Evolutionary conservation across 2,329 filamentous ascomycete genomes (phyloP), one percentile per base, ranked within the genome.

Genomic region (Alternaria sp.): DNA sequence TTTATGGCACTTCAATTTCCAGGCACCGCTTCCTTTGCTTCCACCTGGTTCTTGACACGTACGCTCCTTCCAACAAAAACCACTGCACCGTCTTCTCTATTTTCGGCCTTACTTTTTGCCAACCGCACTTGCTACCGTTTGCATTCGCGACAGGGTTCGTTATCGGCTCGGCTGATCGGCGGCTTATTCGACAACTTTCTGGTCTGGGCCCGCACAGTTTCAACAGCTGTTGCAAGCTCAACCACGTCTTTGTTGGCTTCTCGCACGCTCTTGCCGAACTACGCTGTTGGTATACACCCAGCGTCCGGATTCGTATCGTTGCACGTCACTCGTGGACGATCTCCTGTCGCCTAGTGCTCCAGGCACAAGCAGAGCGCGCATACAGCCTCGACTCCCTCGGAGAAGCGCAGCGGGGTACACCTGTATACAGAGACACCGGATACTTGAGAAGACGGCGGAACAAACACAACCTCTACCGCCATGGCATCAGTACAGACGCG

Each of bases 81-180:
- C 21, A 34, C 31, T 26, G 11, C 31, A n/a, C 29, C 14, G 13
- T 34, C 17, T 53, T 45, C 11, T 34, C 33, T 17, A 44, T 10
- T 21, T 21, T 34, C 29, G 31, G 36, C 41, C 36, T 53, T 57
- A 44, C 50, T 48, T 40, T 46, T 57, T 50, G 14, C 28, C 54
- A 26, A 34, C 28, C 21, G 33, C 37, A 51, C 34, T 41, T 33
- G 29, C 24, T 36, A 40, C 36, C 31, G 14, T 34, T 54, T 58
- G 21, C 55, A 23, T 53, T 34, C 28, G 41, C 48, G 56, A 55
- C 60, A 61, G 71, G 66, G 63, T 67, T 67, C 61, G 66, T 74
- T 75, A 76, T 75, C 73, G 65, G 65, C 72, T 75, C 73, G 68
- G 65, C 72, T 75, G 74, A 76, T 76, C 72, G 64, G 65, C 62